phyloP scores from a whole-genome alignment of 306 rosid species.

The Vachellia collinsii region DNA sequence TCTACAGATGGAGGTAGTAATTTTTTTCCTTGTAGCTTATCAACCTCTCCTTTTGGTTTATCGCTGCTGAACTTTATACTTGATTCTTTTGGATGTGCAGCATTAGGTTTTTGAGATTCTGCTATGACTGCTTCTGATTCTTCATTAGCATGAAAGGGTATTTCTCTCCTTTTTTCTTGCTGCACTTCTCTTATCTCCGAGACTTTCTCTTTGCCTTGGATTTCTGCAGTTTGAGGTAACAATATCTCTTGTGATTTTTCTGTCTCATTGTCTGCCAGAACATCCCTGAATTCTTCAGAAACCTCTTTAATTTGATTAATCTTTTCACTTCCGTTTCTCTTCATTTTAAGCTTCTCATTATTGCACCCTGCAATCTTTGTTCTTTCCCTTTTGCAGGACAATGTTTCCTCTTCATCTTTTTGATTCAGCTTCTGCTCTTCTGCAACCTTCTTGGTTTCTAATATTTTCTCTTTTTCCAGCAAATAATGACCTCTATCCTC shows the following conservation, averaged over 20 bases:
- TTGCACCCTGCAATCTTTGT: slow-evolving; percentile 23
- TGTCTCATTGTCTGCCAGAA: neutral
- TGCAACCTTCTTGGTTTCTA: slow-evolving; percentile 6
- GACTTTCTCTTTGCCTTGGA: slow-evolving; percentile 31
- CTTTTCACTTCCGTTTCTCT: slow-evolving; percentile 5
- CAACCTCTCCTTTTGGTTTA: slow-evolving; percentile 29
- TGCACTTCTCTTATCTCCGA: slow-evolving; percentile 3
- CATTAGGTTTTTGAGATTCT: neutral
- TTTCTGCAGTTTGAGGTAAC: slow-evolving; percentile 16
- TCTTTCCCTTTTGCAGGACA: slow-evolving; percentile 2
- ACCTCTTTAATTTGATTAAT: slow-evolving; percentile 19
- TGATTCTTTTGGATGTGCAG: slow-evolving; percentile 3
- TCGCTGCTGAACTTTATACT: neutral
- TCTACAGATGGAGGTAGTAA: neutral
- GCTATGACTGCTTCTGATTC: slow-evolving; percentile 2
- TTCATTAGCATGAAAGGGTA: neutral
- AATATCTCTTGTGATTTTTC: slow-evolving; percentile 15
- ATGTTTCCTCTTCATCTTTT: neutral
- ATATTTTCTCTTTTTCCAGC: slow-evolving; percentile 30
- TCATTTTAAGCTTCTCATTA: slow-evolving; percentile 30
- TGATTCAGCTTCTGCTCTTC: slow-evolving; percentile 28
- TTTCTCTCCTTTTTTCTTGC: slow-evolving; percentile 21
- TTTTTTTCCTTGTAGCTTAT: slow-evolving; percentile 16
- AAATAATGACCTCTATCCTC: slow-evolving; percentile 20
- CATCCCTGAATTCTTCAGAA: slow-evolving; percentile 15